phyloP scores from a whole-genome alignment of 2,329 filamentous ascomycete genomes.

The Emergomyces pasteurianus region DNA sequence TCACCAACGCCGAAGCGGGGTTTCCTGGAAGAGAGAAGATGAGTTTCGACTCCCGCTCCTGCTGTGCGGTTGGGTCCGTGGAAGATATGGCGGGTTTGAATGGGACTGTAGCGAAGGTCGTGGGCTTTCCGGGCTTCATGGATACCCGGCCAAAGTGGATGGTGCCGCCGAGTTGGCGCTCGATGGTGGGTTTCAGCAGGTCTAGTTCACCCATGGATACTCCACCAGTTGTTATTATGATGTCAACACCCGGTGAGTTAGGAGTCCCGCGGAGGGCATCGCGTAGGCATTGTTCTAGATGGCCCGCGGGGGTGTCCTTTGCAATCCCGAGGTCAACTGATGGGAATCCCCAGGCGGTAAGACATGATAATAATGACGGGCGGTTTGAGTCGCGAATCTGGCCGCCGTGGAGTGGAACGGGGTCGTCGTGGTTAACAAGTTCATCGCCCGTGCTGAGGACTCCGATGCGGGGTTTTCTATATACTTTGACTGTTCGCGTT shows the following conservation, averaged over 20 bases:
- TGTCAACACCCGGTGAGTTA: constrained; percentile 45
- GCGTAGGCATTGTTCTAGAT: constrained; percentile 66
- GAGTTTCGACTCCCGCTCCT: constrained; percentile 51
- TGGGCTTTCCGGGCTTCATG: constrained; percentile 98
- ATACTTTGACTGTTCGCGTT: constrained; percentile 57
- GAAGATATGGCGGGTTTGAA: constrained; percentile 38
- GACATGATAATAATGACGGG: constrained; percentile 71
- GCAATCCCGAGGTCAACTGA: constrained; percentile 80
- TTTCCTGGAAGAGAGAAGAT: constrained; percentile 92
- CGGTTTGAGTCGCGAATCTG: constrained; percentile 92
- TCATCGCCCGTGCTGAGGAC: constrained; percentile 93
- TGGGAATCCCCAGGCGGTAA: constrained; percentile 61
- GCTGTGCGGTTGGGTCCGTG: constrained; percentile 19
- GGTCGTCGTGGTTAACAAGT: constrained; percentile 59
- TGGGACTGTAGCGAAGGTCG: constrained; percentile 85
- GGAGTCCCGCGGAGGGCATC: constrained; percentile 50
- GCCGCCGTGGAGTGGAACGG: constrained; percentile 54
- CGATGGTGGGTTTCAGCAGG: constrained; percentile 89
- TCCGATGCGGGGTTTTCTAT: constrained; percentile 65
- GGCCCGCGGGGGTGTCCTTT: constrained; percentile 42
- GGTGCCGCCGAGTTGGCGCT: constrained; percentile 74
- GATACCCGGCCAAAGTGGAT: constrained; percentile 93
- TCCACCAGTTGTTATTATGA: constrained; percentile 84
- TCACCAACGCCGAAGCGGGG: constrained; percentile 83
- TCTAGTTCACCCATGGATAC: constrained; percentile 98